Evolutionary conservation across 495 filamentous ascomycete genomes (phyloP).

Genomic region (Cercophora scortea): DNA sequence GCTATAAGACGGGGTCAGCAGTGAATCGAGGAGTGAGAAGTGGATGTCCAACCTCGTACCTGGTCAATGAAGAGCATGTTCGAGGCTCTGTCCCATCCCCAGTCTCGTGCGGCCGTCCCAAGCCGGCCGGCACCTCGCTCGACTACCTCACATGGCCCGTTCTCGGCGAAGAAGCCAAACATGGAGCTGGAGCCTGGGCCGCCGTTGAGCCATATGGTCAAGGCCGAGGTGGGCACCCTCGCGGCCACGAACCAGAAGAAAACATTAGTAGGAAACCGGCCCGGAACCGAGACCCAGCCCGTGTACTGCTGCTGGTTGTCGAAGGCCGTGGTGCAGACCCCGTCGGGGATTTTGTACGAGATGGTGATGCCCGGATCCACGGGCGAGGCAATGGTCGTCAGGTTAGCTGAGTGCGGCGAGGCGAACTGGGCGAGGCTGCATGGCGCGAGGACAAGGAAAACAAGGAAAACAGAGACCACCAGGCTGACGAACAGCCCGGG

Average conservation of each 20-base stretch:
- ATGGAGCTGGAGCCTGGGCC: conserved; percentile 57
- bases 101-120: conserved; percentile 31
- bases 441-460: neutral
- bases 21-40: conserved; percentile 29
- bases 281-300: conserved; percentile 39
- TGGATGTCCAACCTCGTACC: conserved; percentile 12
- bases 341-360: conserved; percentile 48
- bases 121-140: conserved; percentile 46
- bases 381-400: conserved; percentile 47
- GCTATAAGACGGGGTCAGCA: conserved; percentile 22
- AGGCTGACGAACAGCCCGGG: neutral
- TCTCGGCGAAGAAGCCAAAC: conserved; percentile 61
- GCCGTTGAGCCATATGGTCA: conserved; percentile 66
- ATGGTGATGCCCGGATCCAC: conserved; percentile 52
- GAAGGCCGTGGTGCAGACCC: conserved; percentile 48
- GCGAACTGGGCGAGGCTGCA: conserved; percentile 10
- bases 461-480: neutral
- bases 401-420: conserved; percentile 11
- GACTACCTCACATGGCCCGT: conserved; percentile 36
- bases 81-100: conserved; percentile 64
- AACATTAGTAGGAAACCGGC: conserved; percentile 57
- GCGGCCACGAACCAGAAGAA: conserved; percentile 75
- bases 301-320: conserved; percentile 47
- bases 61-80: conserved; percentile 73
- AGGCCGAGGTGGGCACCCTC: conserved; percentile 47